These are phyloP conservation scores for Castanopsis chinensis DNA, from an alignment of 306 rosid genomes.

Conservation along the genomic window DNA sequence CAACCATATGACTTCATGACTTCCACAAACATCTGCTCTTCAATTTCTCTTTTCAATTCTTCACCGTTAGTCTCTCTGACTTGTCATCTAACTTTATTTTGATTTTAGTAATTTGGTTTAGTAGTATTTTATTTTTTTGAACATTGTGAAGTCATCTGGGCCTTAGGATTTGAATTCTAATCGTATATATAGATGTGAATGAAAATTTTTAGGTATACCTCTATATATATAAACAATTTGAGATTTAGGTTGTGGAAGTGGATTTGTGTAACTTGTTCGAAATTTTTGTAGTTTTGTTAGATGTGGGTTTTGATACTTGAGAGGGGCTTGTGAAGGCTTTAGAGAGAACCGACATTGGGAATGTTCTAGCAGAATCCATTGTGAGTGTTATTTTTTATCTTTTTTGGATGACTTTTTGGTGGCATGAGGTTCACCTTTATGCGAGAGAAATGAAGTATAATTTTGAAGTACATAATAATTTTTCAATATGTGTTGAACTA, in stretches of 20 bases:
- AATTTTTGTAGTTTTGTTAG: too few relatives aligned
- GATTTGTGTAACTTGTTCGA: not conserved
- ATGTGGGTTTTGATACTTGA: not conserved
- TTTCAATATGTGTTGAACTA: too few relatives aligned
- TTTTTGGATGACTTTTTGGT: not conserved
- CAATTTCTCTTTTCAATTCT: too few relatives aligned
- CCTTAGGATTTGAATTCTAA: slow-evolving; percentile 14
- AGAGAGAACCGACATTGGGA: not conserved
- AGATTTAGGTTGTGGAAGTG: not conserved
- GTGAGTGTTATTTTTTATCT: not conserved
- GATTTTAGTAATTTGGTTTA: not conserved
- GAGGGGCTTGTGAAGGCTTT: not conserved
- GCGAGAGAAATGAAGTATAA: not conserved
- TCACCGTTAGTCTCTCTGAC: too few relatives aligned
- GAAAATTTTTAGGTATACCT: not conserved
- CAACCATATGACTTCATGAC: too few relatives aligned
- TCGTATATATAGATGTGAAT: not conserved
- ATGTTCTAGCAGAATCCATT: not conserved
- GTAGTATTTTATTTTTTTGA: not conserved
- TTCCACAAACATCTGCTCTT: too few relatives aligned
- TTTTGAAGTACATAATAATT: not conserved
- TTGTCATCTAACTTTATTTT: too few relatives aligned
- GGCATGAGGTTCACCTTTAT: not conserved
- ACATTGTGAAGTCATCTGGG: not conserved
- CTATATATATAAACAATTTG: not conserved